These are phyloP conservation scores for Ophiosphaerella herpotricha DNA, from an alignment of 2,329 filamentous ascomycete genomes.

Conservation along the genomic window DNA sequence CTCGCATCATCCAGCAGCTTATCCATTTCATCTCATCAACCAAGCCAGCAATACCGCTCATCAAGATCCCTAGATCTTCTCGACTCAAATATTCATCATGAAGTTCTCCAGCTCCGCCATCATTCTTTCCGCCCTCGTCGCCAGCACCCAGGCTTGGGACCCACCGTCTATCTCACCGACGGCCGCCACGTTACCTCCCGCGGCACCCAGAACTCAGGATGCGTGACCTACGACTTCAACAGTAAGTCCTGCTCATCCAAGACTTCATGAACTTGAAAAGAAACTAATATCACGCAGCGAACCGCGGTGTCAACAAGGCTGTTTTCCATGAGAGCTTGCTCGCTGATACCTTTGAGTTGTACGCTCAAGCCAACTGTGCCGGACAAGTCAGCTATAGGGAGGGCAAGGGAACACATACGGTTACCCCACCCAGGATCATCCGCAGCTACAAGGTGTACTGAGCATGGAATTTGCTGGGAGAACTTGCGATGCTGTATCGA, in stretches of 20 bases:
- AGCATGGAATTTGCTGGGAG: neutral
- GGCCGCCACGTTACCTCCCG: neutral
- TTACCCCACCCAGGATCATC: neutral
- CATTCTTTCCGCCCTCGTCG: neutral
- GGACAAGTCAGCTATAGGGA: neutral
- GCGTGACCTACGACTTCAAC: neutral
- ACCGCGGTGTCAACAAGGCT: neutral
- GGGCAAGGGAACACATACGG: neutral
- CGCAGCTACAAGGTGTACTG: neutral
- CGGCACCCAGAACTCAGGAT: neutral
- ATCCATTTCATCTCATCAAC: neutral
- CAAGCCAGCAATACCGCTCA: neutral
- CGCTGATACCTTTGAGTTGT: neutral
- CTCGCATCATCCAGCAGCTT: neutral
- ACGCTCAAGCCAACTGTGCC: neutral
- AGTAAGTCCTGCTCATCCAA: neutral
- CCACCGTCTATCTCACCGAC: neutral
- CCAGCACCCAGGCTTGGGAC: neutral
- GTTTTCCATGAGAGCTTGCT: neutral
- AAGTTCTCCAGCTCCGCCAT: neutral
- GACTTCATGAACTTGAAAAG: too few relatives aligned
- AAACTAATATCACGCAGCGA: neutral
- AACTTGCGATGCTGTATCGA: neutral
- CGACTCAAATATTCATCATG: neutral
- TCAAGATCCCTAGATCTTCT: neutral